phyloP scores from a whole-genome alignment of 345 rosid genomes.

The Noccaea caerulescens region DNA sequence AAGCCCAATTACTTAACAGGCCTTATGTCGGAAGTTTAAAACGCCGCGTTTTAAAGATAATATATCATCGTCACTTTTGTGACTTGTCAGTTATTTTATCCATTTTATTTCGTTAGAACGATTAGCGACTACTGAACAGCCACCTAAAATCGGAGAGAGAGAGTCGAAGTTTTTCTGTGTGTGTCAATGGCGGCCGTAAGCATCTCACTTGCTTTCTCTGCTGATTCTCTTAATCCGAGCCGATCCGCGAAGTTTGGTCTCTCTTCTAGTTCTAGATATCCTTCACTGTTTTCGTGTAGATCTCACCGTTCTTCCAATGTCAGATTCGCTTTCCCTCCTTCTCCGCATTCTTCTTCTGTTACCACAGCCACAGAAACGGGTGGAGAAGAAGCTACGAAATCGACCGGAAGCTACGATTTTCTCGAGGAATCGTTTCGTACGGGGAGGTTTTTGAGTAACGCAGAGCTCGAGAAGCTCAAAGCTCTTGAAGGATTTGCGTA shows the following conservation, averaged over 20 bases:
- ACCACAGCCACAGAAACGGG: slow-evolving; percentile 46
- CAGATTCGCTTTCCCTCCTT: slow-evolving; percentile 48
- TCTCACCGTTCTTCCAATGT: slow-evolving; percentile 45
- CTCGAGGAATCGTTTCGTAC: slow-evolving; percentile 64
- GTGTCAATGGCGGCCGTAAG: slow-evolving; percentile 56
- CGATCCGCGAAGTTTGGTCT: slow-evolving; percentile 31
- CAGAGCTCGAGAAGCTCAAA: slow-evolving; percentile 71
- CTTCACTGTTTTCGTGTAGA: slow-evolving; percentile 44
- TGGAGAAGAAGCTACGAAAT: slow-evolving; percentile 34
- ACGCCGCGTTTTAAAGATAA: background rate
- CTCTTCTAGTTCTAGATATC: slow-evolving; percentile 37
- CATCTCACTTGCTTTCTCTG: slow-evolving; percentile 50
- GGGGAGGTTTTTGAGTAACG: slow-evolving; percentile 65
- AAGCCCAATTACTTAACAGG: slow-evolving; percentile 18
- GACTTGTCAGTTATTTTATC: slow-evolving; percentile 41
- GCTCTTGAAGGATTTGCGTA: slow-evolving; percentile 66
- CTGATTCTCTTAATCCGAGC: slow-evolving; percentile 47
- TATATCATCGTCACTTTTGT: background rate
- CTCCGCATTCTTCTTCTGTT: slow-evolving; percentile 47
- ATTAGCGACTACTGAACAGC: slow-evolving; percentile 21
- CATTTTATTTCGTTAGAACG: slow-evolving; percentile 26
- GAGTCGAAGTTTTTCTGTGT: slow-evolving; percentile 13
- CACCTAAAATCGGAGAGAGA: slow-evolving; percentile 27
- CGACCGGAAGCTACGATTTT: slow-evolving; percentile 46
- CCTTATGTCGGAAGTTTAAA: background rate